Conservation (phyloP, 2,329 filamentous ascomycete genomes). For the Cercospora nicotianae region DNA sequence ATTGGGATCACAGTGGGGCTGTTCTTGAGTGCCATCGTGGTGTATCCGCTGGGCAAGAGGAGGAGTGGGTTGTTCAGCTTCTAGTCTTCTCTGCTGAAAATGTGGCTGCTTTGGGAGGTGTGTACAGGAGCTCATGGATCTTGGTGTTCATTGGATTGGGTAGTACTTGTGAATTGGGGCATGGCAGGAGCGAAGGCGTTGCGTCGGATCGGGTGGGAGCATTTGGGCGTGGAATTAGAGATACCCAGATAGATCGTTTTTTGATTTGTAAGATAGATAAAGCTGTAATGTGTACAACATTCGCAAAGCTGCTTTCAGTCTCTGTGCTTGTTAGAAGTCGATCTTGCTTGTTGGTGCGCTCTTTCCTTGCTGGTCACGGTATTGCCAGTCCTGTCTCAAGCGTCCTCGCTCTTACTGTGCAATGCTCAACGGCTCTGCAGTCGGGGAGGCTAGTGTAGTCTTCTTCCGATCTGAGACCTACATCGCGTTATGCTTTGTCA, state of each 20-base stretch:
- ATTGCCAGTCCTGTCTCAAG: not conserved
- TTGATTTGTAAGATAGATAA: not conserved
- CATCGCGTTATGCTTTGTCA: not conserved
- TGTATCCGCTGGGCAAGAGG: conserved; percentile 53
- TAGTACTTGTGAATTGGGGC: not conserved
- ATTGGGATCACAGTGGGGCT: conserved; percentile 54
- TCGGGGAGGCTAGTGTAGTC: not conserved
- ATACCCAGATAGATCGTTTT: conserved; percentile 20
- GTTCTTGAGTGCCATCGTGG: conserved; percentile 50
- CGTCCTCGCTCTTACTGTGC: not conserved
- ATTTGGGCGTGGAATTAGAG: not conserved
- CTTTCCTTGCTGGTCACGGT: not conserved
- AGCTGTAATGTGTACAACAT: conserved; percentile 4
- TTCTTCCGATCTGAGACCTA: not conserved
- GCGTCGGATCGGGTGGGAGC: not conserved
- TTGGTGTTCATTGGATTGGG: not conserved
- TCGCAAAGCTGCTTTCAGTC: not conserved
- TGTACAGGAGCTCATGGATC: not conserved
- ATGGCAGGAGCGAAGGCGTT: not conserved
- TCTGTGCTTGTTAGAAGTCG: not conserved
- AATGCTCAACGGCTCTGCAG: not conserved
- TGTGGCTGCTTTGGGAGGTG: not conserved
- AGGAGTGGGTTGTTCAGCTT: conserved; percentile 48
- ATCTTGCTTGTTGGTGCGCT: not conserved
- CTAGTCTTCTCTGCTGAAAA: conserved; percentile 14